Base-by-base conservation (phyloP, 371 early-diverging fungal species). In the Rhizopus stolonifer region DNA sequence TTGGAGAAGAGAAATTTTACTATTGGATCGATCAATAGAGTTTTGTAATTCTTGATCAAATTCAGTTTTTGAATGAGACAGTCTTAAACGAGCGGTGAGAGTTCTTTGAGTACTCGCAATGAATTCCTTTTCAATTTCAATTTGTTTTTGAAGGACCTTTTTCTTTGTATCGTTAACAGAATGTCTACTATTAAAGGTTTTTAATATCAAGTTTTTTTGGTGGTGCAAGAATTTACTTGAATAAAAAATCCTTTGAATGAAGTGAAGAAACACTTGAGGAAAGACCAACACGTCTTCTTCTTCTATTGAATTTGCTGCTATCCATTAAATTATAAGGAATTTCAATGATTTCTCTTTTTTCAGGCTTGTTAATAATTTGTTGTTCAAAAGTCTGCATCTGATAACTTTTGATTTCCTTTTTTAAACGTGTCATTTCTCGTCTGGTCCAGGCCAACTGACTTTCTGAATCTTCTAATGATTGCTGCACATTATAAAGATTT, bases 41-140 rank as follows among this genome's bases (percentile, higher is more conserved):
- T 26, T 17, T 14, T 52, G n/a, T 23, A 61, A 21, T 39, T 51
- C 56, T 29, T 56, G 18, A 6, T 52, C 60, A 2, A 60, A 39
- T 10, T 39, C 49, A 13, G 23, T 19, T 17, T 48, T 46, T 10
- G n/a, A 18, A 22, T 48, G 32, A 15, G 33, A 24, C 11, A 61
- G 26, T 14, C 52, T 31, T 1, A 52, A 24, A 4, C 52, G 51
- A 15, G 57, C 52, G 39, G 49, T 42, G 10, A 62, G 33, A 6
- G 55, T 57, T 19, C 48, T 24, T 45, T 57, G 52, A 6, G 62
- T 57, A 15, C 62, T 62, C 0, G 38, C 22, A 3, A 62, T 62
- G n/a, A 53, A 57, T 24, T 26, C 57, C 21, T 57, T 36, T 39
- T 57, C 62, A 18, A 23, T 40, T 23, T 43, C 24, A n/a, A 61